phyloP scores from a whole-genome alignment of 2,329 filamentous ascomycete genomes.

The Ascomycota sp. region DNA sequence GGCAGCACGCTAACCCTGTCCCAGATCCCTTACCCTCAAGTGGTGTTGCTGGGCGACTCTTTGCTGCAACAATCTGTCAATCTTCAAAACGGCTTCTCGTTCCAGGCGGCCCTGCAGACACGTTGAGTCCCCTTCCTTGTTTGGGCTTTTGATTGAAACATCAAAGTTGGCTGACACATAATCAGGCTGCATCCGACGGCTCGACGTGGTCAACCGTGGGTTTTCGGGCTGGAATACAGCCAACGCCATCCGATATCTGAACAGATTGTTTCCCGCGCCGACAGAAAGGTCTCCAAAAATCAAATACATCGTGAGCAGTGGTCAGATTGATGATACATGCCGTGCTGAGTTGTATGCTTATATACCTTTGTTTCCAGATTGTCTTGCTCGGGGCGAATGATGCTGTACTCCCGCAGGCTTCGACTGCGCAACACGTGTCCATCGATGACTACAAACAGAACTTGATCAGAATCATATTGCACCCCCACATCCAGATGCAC shows the following conservation, averaged over 20 bases:
- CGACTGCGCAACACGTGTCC: conserved; percentile 54
- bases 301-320: conserved; percentile 39
- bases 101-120: conserved; percentile 49
- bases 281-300: conserved; percentile 35
- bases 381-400: conserved; percentile 86
- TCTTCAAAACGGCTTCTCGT: conserved; percentile 47
- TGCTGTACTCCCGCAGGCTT: conserved; percentile 43
- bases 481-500: conserved; percentile 50
- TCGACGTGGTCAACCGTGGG: conserved; percentile 79
- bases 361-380: too few species aligned
- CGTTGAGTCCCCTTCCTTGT: conserved; percentile 24
- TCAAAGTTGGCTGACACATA: background rate
- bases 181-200: conserved; percentile 50
- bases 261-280: conserved; percentile 49
- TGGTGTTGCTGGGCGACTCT: conserved; percentile 79
- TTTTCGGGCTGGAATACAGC: conserved; percentile 71
- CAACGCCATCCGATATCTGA: conserved; percentile 49
- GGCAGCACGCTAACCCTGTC: background rate
- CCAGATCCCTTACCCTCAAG: conserved; percentile 44
- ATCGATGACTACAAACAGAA: conserved; percentile 59
- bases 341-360: too few species aligned
- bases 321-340: too few species aligned
- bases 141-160: too few species aligned
- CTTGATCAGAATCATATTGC: conserved; percentile 47
- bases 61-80: conserved; percentile 52